Base-by-base conservation (phyloP, 768 basidiomycete species). In the Antrodiella citrinella region DNA sequence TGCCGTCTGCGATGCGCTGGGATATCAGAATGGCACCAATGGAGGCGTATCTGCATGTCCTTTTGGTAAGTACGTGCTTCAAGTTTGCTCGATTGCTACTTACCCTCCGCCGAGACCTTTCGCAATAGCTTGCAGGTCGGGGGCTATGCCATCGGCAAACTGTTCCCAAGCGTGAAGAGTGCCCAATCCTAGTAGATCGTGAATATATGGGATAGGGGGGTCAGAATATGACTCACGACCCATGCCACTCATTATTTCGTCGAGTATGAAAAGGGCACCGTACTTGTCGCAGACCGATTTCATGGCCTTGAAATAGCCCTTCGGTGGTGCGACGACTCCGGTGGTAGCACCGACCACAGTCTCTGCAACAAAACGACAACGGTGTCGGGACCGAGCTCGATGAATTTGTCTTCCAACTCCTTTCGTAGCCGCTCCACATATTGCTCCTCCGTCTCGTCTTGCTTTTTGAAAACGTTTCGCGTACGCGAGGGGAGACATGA, bases 161-260 rank as follows among this genome's bases (percentile, higher is more conserved):
- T 79, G 84, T 60, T 93, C 75, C 91, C 91, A 93, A 18, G 80
- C 86, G 60, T 93, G 91, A 41, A 90, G 60, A 5, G 86, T 88
- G 2, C 91, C 91, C 81, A 92, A 88, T 23, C 89, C 86, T 90
- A 40, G 15, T 19, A 22, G 25, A 45, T 41, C 18, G 30, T n/a
- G n/a, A n/a, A 38, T 10, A 38, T 10, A 38, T 38, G 35, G 18
- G 35, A 48, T 35, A 45, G 26, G 20, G 47, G 44, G 51, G 47
- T 22, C 21, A 26, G 42, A 30, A 25, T 26, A 47, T 26, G 35
- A 73, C 86, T 67, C 62, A 85, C 90, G 80, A 51, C 91, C 89
- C 85, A 92, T 91, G 41, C 90, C 90, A 61, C 83, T 81, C 91
- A 94, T 92, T 43, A 92, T 86, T 67, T 94, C 92, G 59, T 95